Conservation (phyloP, 306 rosid genomes). For the Cucumis hystrix region DNA sequence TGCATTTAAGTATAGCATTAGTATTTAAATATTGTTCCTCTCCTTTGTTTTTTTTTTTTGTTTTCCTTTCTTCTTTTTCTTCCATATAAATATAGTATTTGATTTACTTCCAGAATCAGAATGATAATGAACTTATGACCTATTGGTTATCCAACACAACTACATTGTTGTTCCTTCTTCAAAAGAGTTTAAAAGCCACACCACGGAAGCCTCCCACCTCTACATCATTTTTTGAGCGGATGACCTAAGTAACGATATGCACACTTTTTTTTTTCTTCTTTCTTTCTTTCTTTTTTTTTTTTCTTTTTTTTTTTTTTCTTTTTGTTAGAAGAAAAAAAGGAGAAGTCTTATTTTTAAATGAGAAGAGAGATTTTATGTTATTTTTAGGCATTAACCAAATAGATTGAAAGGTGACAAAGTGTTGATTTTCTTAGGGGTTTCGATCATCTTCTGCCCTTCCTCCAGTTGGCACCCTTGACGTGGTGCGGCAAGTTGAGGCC, state of each 20-base stretch:
- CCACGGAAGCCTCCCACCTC: conserved; percentile 79
- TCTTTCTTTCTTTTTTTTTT: too few species aligned
- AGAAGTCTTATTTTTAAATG: not conserved
- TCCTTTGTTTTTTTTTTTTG: not conserved
- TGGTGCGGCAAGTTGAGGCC: conserved; percentile 70
- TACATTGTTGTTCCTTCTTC: conserved; percentile 65
- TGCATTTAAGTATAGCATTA: not conserved
- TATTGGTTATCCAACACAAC: conserved; percentile 92
- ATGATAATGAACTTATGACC: conserved; percentile 56
- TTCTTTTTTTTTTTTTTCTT: not conserved
- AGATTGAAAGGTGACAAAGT: conserved; percentile 2
- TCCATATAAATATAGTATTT: conserved; percentile 6
- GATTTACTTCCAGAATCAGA: conserved; percentile 52
- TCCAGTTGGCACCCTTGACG: conserved; percentile 50
- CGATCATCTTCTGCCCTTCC: conserved; percentile 78
- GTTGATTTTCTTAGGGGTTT: conserved; percentile 50
- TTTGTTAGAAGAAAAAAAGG: not conserved
- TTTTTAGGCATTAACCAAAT: not conserved
- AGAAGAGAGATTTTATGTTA: conserved; percentile 1
- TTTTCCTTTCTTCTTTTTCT: not conserved
- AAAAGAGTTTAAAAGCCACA: conserved; percentile 44
- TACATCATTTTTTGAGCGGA: conserved; percentile 67
- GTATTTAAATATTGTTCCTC: not conserved
- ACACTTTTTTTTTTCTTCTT: not conserved
- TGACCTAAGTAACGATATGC: conserved; percentile 50